A percentile compares a stretch with the other conserved stretches of the same genome.
These are phyloP conservation scores for Mortierella sp. DNA, from an alignment of 371 early-diverging fungal genomes.

Conservation along the genomic window DNA sequence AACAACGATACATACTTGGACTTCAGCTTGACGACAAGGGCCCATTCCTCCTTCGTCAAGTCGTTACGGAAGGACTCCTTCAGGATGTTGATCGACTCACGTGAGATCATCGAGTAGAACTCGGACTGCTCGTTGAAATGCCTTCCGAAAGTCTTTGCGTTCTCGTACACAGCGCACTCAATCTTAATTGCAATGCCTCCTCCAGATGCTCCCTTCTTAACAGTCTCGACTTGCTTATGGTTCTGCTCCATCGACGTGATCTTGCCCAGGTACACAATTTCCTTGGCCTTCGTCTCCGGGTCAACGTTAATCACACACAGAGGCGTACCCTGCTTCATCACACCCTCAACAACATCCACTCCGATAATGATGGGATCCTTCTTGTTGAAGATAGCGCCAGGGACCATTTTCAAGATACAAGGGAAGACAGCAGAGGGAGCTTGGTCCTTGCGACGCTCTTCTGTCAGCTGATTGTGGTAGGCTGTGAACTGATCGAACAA, in stretches of 20 bases:
- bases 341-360: constrained; percentile 97
- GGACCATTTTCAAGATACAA: constrained; percentile 93
- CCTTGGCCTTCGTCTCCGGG: constrained; percentile 76
- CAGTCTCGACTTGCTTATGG: constrained; percentile 88
- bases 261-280: constrained; percentile 87
- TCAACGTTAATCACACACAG: constrained; percentile 93
- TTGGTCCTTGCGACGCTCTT: constrained; percentile 90
- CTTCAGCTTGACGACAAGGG: constrained; percentile 86
- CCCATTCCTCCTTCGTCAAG: constrained; percentile 95
- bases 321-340: constrained; percentile 94
- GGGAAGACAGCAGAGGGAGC: constrained; percentile 97
- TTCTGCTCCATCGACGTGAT: constrained; percentile 98
- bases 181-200: constrained; percentile 97
- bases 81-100: constrained; percentile 96
- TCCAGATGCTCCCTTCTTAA: constrained; percentile 88
- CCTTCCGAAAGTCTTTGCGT: constrained; percentile 94
- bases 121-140: constrained; percentile 95
- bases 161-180: constrained; percentile 89
- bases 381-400: constrained; percentile 96
- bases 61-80: constrained; percentile 98
- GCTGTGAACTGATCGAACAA: constrained; percentile 97
- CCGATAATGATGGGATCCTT: constrained; percentile 98
- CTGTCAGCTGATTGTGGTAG: constrained; percentile 67
- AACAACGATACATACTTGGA: constrained; percentile 38
- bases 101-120: constrained; percentile 85